Conservation (phyloP, 192 early-diverging fungal genomes). For the Rhizophagus sp. region DNA sequence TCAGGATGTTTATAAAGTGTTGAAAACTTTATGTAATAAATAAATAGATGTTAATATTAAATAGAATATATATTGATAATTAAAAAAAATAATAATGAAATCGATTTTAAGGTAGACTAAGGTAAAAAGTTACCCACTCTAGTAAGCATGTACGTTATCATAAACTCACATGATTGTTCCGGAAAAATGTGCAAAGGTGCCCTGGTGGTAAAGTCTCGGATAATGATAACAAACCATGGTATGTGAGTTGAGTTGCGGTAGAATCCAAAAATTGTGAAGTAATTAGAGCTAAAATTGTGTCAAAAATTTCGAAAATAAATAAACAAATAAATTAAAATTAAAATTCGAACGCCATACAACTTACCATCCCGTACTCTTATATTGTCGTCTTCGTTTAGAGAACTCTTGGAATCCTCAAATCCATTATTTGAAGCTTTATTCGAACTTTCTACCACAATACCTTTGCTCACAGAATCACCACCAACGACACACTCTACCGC, state of each 20-base stretch:
- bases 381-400: slow-evolving; percentile 19
- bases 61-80: background rate
- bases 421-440: slow-evolving; percentile 16
- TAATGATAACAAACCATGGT: slow-evolving; percentile 71
- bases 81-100: background rate
- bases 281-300: slow-evolving; percentile 44
- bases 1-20: slow-evolving; percentile 64
- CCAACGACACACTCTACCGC: slow-evolving; percentile 77
- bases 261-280: slow-evolving; percentile 71
- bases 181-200: slow-evolving; percentile 78
- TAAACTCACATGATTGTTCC: slow-evolving; percentile 83
- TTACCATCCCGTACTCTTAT: slow-evolving; percentile 36
- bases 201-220: slow-evolving; percentile 58
- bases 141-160: slow-evolving; percentile 32
- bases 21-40: slow-evolving; percentile 55
- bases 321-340: too few relatives aligned
- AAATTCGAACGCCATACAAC: background rate
- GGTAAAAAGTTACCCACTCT: background rate
- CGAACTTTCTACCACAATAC: slow-evolving; percentile 41
- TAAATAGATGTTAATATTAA: background rate
- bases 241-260: slow-evolving; percentile 84
- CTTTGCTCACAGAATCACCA: slow-evolving; percentile 53
- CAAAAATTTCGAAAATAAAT: background rate
- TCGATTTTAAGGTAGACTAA: background rate
- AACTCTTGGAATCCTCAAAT: background rate